Conservation (phyloP, 2,329 filamentous ascomycete genomes). For the Xylaria sp. region DNA sequence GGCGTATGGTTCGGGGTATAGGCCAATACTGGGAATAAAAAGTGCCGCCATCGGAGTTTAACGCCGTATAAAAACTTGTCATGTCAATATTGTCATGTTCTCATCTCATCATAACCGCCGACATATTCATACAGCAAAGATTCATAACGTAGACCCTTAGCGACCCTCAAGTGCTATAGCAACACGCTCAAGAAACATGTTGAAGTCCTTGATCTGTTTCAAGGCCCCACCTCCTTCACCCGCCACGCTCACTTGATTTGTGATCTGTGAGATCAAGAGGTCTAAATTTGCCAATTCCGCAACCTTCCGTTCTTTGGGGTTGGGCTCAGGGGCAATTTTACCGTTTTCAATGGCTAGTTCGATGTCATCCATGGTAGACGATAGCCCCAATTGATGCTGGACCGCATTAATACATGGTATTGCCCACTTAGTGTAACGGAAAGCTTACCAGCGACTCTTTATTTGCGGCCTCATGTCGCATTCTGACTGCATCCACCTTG, state of each 20-base stretch:
- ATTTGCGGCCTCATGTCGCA: slow-evolving; percentile 61
- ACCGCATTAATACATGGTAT: neutral
- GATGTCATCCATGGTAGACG: slow-evolving; percentile 65
- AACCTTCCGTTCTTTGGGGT: slow-evolving; percentile 52
- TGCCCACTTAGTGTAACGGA: neutral
- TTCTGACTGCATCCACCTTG: slow-evolving; percentile 66
- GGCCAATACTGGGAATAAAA: no score
- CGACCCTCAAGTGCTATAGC: slow-evolving; percentile 59
- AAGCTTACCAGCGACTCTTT: slow-evolving; percentile 56
- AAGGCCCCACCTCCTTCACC: slow-evolving; percentile 59
- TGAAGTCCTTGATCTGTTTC: slow-evolving; percentile 64
- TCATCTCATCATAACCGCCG: slow-evolving; percentile 12
- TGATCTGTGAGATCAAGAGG: slow-evolving; percentile 59
- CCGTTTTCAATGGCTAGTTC: slow-evolving; percentile 62
- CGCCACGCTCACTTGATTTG: slow-evolving; percentile 57
- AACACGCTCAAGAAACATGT: slow-evolving; percentile 66
- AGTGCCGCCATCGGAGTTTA: neutral
- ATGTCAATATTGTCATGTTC: slow-evolving; percentile 11
- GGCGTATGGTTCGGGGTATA: no score
- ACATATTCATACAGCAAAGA: neutral
- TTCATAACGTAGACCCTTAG: slow-evolving; percentile 15
- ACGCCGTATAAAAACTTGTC: neutral
- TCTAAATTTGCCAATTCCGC: slow-evolving; percentile 63
- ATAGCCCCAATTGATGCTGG: slow-evolving; percentile 59
- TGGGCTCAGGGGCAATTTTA: slow-evolving; percentile 54